phyloP scores from a whole-genome alignment of 768 basidiomycete species.

The Phallus indusiatus region DNA sequence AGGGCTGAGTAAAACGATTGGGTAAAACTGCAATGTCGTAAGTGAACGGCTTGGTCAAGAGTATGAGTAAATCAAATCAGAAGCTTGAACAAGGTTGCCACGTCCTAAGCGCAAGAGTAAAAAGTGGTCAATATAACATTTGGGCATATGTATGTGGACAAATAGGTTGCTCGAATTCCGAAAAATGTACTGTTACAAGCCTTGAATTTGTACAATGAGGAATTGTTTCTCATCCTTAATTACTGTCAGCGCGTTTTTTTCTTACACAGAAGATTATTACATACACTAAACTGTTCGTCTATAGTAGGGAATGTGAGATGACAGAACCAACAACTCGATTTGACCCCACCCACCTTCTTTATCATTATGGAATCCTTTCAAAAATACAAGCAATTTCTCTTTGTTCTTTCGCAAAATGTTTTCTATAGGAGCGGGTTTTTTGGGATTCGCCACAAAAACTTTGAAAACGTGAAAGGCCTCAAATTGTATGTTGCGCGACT shows the following conservation, averaged over 20 bases:
- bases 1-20: no score
- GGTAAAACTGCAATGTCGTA: no score
- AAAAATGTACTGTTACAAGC: slow-evolving; percentile 32
- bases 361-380: slow-evolving; percentile 94
- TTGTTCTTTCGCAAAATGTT: slow-evolving; percentile 85
- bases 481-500: slow-evolving; percentile 99
- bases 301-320: slow-evolving; percentile 2
- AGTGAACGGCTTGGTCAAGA: no score
- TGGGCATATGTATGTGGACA: no score
- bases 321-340: not conserved
- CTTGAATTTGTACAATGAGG: slow-evolving; percentile 85
- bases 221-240: slow-evolving; percentile 90
- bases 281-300: slow-evolving; percentile 93
- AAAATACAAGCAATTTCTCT: slow-evolving; percentile 83
- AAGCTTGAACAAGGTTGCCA: no score
- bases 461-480: slow-evolving; percentile 99
- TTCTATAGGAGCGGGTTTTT: slow-evolving; percentile 96
- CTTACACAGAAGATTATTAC: slow-evolving; percentile 14
- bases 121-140: no score
- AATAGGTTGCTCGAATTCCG: no score
- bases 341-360: slow-evolving; percentile 66
- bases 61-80: no score
- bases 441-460: slow-evolving; percentile 98
- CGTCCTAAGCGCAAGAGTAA: no score
- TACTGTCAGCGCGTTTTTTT: not conserved